Percentiles rank a stretch among this genome's conserved stretches.
These are phyloP conservation scores for Lactifluus subvellereus DNA, from an alignment of 768 basidiomycete species.

Conservation along the genomic window DNA sequence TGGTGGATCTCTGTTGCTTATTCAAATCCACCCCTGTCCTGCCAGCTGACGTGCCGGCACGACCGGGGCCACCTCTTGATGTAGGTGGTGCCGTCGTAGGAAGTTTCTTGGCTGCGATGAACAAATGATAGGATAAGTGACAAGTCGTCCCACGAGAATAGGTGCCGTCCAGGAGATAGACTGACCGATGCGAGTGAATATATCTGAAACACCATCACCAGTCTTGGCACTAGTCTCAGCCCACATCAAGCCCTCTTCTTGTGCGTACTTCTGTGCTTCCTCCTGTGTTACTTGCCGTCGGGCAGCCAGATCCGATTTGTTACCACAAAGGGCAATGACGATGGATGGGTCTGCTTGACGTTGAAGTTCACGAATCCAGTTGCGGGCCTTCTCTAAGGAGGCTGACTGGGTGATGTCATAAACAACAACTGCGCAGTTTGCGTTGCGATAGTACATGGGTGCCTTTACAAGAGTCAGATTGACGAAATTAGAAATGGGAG, in stretches of 20 bases:
- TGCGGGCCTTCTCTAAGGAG: conserved; percentile 90
- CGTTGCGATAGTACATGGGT: conserved; percentile 96
- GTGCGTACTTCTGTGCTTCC: conserved; percentile 88
- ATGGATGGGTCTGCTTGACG: conserved; percentile 97
- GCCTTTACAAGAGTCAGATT: conserved; percentile 42
- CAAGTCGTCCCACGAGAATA: background rate
- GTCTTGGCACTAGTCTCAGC: conserved; percentile 87
- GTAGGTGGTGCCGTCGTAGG: conserved; percentile 72
- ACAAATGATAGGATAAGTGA: conserved; percentile 5
- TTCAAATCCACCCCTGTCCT: conserved; percentile 77
- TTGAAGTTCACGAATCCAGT: conserved; percentile 95
- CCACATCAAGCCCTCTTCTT: conserved; percentile 92
- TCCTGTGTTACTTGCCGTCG: conserved; percentile 82
- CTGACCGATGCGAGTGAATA: conserved; percentile 82
- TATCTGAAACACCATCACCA: conserved; percentile 78
- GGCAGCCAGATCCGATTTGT: conserved; percentile 84
- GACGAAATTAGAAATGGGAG: background rate
- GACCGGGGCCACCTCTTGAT: conserved; percentile 48
- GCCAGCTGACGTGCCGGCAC: conserved; percentile 44
- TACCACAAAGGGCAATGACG: conserved; percentile 93
- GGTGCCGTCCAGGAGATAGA: conserved; percentile 8
- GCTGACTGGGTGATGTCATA: conserved; percentile 93
- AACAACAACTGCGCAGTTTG: conserved; percentile 90
- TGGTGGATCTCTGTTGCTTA: conserved; percentile 48
- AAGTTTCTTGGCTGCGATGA: conserved; percentile 70